Conservation (phyloP, 495 filamentous ascomycete genomes). For the Talaromyces ruber region DNA sequence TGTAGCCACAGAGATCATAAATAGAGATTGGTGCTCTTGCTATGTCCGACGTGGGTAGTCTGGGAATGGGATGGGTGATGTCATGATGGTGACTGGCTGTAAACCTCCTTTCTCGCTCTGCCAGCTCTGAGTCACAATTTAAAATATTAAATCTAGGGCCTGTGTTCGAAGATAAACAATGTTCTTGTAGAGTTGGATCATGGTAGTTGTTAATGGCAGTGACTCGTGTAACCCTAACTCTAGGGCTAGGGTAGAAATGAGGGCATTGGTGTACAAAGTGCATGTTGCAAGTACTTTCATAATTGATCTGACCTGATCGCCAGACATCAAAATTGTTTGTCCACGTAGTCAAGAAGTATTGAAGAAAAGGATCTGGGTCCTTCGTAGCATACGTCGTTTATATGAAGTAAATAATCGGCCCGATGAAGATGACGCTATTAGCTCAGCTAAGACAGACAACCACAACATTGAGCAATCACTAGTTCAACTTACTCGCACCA, state of each 20-base stretch:
- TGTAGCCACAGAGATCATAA: neutral
- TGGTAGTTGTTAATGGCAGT: neutral
- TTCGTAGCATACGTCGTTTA: neutral
- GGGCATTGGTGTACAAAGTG: neutral
- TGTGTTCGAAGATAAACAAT: neutral
- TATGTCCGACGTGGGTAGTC: no score
- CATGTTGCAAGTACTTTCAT: neutral
- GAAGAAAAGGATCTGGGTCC: neutral
- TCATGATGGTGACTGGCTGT: neutral
- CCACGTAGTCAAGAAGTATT: neutral
- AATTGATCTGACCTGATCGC: neutral
- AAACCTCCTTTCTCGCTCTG: neutral
- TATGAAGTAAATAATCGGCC: neutral
- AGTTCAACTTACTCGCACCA: neutral
- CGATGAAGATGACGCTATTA: neutral
- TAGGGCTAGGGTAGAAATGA: neutral
- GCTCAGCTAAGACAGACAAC: neutral
- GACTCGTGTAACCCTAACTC: neutral
- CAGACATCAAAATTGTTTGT: neutral
- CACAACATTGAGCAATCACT: neutral
- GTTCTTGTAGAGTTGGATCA: neutral
- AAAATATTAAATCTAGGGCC: neutral
- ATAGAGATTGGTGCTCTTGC: neutral
- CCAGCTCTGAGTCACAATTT: neutral
- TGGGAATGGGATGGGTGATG: conserved; percentile 4